Percentiles rank a stretch among this genome's conserved stretches.
Conservation (phyloP, 192 early-diverging fungal genomes). For the Coemansia sp. region DNA sequence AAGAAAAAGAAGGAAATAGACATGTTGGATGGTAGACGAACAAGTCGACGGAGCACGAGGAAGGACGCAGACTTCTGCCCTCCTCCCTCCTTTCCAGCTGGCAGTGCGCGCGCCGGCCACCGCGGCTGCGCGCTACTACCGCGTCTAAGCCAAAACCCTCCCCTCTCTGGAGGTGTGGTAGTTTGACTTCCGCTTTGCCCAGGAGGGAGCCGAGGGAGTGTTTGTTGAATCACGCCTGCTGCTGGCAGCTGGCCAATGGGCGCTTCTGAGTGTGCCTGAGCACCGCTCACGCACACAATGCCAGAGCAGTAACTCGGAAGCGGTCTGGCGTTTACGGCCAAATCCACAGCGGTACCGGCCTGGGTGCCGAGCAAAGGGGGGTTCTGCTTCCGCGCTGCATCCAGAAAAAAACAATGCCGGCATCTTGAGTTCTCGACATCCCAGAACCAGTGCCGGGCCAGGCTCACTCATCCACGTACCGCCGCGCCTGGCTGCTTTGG, state of each 20-base stretch:
- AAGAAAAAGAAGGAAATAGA: conserved; percentile 2
- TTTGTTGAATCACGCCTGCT: conserved; percentile 2
- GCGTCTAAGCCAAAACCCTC: too few species aligned
- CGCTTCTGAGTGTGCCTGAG: neutral
- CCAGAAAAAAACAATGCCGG: too few species aligned
- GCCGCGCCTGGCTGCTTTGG: neutral
- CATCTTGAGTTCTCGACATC: too few species aligned
- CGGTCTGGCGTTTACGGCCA: neutral
- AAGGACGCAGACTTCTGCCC: neutral
- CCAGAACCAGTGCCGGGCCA: too few species aligned
- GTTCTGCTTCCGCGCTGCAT: too few species aligned
- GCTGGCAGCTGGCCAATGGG: neutral
- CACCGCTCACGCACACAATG: conserved; percentile 3
- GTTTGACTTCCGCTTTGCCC: neutral
- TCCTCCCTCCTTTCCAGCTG: neutral
- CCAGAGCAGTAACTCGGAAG: conserved; percentile 10
- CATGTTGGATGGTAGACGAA: neutral
- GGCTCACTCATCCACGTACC: neutral
- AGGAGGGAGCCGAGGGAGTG: conserved; percentile 1
- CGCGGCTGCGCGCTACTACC: too few species aligned
- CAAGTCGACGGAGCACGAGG: conserved; percentile 2
- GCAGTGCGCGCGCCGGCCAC: neutral
- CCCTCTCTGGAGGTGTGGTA: too few species aligned
- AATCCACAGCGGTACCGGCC: too few species aligned
- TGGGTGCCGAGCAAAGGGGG: too few species aligned